Evolutionary conservation across 2,329 filamentous ascomycete species (phyloP).

Genomic region (Tolypocladium inflatum): DNA sequence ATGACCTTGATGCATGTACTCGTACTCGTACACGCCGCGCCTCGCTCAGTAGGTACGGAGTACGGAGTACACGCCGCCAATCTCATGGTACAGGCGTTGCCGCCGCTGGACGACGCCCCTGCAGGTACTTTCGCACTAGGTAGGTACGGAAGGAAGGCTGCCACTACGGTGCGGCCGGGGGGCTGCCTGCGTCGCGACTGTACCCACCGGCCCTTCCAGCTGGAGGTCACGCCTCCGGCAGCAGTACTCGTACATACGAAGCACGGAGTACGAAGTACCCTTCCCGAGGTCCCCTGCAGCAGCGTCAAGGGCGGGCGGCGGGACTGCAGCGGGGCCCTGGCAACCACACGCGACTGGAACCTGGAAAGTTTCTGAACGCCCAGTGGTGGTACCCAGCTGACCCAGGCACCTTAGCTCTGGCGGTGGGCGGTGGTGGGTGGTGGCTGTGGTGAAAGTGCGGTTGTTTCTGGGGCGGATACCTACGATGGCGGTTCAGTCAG

Average conservation of each 20-base stretch:
- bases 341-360: neutral
- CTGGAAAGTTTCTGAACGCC: neutral
- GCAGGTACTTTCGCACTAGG: neutral
- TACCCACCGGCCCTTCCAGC: neutral
- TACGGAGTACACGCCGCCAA: neutral
- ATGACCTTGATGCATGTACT: neutral
- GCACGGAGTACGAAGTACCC: neutral
- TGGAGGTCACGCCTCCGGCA: neutral
- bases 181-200: neutral
- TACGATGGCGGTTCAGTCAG: neutral
- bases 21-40: neutral
- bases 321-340: neutral
- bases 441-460: neutral
- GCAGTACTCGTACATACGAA: neutral
- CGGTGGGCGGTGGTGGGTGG: neutral
- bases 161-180: neutral
- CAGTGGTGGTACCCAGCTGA: neutral
- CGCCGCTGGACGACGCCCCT: neutral
- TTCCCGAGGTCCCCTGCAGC: neutral
- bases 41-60: neutral
- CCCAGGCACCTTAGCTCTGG: neutral
- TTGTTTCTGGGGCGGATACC: neutral
- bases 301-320: neutral
- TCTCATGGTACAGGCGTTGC: neutral
- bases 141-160: neutral